Base-by-base conservation (phyloP, 2,329 filamentous ascomycete genomes). In the Boeremia exigua region DNA sequence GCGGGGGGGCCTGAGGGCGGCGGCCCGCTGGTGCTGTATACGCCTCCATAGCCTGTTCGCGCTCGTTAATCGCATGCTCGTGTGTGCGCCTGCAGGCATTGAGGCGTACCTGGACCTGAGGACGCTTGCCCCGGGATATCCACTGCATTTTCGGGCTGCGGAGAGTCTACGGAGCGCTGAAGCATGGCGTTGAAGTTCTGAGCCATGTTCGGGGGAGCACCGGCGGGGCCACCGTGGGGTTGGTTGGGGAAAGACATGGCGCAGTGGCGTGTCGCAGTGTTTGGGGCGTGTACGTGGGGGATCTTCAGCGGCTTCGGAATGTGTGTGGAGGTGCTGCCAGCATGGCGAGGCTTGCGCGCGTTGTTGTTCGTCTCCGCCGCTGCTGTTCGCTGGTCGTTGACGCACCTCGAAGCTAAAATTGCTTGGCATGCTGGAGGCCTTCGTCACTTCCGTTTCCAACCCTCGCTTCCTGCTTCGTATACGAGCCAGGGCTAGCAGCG, bases 1-100 rank as follows among this genome's bases (percentile, higher is more conserved):
- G 61, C 63, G 44, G 66, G 68, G 17, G 65, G 68, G 9, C 63
- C 58, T 37, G 65, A 59, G 77, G 91, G 89, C 61, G 86, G 84
- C 5, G 80, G 75, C 40, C 74, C 73, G 32, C 78, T 77, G 44
- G 72, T 68, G 54, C 67, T 67, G 60, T 73, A 74, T 42, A 74
- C 71, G 40, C 70, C 71, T 59, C 69, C 63, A 50, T 74, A 74
- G 36, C 70, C 71, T 74, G 61, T 23, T 43, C 48, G 32, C 40
- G 53, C 32, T 52, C 51, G 45, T 70, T 48, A 73, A 63, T 46
- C 53, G 34, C 11, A 10, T 9, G 9, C 25, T 29, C 28, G 30
- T 23, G 19, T 43, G 42, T 15, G 42, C 29, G 28, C 34, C 25
- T 32, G 40, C 45, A 37, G 46, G 34, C 33, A 38, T 40, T 54